Conservation (phyloP, 2,329 filamentous ascomycete genomes). For the Aspergillus sp. region DNA sequence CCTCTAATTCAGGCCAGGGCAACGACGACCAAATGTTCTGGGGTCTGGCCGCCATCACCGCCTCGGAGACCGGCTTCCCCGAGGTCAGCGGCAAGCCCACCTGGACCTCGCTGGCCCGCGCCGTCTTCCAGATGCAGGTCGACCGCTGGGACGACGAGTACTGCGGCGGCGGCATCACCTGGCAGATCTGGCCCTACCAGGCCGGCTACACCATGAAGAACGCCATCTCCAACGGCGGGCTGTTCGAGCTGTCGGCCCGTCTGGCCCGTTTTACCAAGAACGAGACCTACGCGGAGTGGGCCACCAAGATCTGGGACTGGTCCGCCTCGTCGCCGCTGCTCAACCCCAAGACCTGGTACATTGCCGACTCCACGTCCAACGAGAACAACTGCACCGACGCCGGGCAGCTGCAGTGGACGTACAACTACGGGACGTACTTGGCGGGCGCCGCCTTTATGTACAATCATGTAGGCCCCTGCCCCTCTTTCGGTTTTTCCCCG, state of each 20-base stretch:
- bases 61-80: constrained; percentile 71
- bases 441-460: constrained; percentile 54
- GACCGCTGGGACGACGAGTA: constrained; percentile 40
- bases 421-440: constrained; percentile 55
- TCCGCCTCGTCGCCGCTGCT: constrained; percentile 47
- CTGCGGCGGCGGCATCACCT: constrained; percentile 9
- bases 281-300: constrained; percentile 71
- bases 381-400: constrained; percentile 46
- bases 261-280: constrained; percentile 75
- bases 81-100: constrained; percentile 34
- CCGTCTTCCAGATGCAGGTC: constrained; percentile 10
- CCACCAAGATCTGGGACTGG: constrained; percentile 53
- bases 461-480: constrained; percentile 38
- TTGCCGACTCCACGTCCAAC: constrained; percentile 10
- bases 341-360: constrained; percentile 26
- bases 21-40: constrained; percentile 60
- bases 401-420: constrained; percentile 54
- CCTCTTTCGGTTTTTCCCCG: background rate
- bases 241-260: constrained; percentile 59
- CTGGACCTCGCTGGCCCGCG: constrained; percentile 8
- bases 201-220: constrained; percentile 60
- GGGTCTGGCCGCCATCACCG: constrained; percentile 73
- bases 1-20: too few relatives aligned
- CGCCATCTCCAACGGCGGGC: constrained; percentile 52
- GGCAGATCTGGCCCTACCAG: constrained; percentile 70